Conservation (phyloP, 2,329 filamentous ascomycete genomes). For the Aspergillus intermedius region DNA sequence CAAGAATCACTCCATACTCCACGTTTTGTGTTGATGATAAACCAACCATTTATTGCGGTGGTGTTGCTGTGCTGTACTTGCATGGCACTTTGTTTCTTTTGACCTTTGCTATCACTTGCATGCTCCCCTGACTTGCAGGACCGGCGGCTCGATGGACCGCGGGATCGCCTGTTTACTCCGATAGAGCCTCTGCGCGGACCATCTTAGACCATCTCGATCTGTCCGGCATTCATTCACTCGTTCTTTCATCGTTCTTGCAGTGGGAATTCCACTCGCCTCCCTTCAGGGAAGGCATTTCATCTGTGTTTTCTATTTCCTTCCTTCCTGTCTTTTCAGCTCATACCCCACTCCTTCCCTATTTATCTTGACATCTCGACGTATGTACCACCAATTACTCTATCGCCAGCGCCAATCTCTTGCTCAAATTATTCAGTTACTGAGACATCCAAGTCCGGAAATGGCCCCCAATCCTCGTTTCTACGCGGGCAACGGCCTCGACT, state of each 20-base stretch:
- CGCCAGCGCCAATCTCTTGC: slow-evolving; percentile 36
- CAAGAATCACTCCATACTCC: too few species aligned
- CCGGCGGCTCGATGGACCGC: not conserved
- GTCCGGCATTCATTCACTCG: not conserved
- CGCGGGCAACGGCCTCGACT: slow-evolving; percentile 20
- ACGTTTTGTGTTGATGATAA: not conserved
- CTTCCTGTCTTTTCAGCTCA: not conserved
- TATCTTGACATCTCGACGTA: slow-evolving; percentile 21
- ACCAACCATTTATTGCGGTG: not conserved
- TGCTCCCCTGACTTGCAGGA: not conserved
- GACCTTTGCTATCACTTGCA: not conserved
- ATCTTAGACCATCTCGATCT: not conserved
- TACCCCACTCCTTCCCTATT: slow-evolving; percentile 6
- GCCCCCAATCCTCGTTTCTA: slow-evolving; percentile 37
- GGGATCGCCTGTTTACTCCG: not conserved
- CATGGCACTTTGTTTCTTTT: slow-evolving; percentile 3
- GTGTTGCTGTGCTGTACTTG: not conserved
- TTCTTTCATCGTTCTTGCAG: not conserved
- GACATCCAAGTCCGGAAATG: slow-evolving; percentile 32
- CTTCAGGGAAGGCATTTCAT: not conserved
- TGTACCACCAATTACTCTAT: slow-evolving; percentile 34
- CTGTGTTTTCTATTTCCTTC: not conserved
- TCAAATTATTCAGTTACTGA: slow-evolving; percentile 36
- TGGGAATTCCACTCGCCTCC: too few species aligned
- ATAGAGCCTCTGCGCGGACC: not conserved